These are phyloP conservation scores for Cutaneotrichosporon arboriforme DNA, from an alignment of 1,284 basidiomycete genomes.

Conservation along the genomic window DNA sequence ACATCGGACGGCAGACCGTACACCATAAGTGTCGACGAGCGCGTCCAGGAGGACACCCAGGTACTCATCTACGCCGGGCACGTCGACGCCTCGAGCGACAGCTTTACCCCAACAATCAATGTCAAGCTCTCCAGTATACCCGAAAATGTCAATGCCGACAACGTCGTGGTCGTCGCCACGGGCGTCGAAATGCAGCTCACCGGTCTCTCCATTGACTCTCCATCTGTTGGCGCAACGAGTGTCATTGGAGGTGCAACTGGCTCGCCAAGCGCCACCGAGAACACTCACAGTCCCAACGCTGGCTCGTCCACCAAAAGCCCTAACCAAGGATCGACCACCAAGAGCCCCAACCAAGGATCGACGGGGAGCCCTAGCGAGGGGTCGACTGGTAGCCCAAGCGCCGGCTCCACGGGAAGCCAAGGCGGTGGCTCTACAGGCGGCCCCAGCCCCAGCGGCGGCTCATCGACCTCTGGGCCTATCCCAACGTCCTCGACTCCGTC, in stretches of 20 bases:
- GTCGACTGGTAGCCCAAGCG: too few species aligned
- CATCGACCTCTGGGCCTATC: not conserved
- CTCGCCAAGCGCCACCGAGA: not conserved
- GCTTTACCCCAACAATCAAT: slow-evolving; percentile 68
- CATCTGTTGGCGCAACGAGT: not conserved
- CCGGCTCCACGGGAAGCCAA: too few species aligned
- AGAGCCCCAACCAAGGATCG: too few species aligned
- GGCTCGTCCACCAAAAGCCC: not conserved
- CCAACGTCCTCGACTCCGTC: slow-evolving; percentile 6
- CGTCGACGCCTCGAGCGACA: slow-evolving; percentile 62
- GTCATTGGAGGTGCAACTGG: not conserved
- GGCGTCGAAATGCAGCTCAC: slow-evolving; percentile 66
- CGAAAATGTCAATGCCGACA: slow-evolving; percentile 58
- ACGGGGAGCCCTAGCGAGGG: too few species aligned
- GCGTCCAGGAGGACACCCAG: slow-evolving; percentile 60
- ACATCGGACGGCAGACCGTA: slow-evolving; percentile 60
- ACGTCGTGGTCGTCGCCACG: slow-evolving; percentile 76
- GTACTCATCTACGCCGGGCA: slow-evolving; percentile 73
- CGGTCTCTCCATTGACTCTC: slow-evolving; percentile 18
- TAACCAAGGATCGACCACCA: too few species aligned
- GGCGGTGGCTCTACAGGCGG: too few species aligned
- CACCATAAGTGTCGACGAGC: slow-evolving; percentile 67
- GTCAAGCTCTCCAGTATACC: slow-evolving; percentile 63
- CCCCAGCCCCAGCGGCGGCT: too few species aligned
- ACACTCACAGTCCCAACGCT: not conserved